Percentiles rank a stretch among this genome's conserved stretches.
These are phyloP conservation scores for Piromyces finnis DNA, from an alignment of 192 early-diverging fungal species.

Conservation along the genomic window DNA sequence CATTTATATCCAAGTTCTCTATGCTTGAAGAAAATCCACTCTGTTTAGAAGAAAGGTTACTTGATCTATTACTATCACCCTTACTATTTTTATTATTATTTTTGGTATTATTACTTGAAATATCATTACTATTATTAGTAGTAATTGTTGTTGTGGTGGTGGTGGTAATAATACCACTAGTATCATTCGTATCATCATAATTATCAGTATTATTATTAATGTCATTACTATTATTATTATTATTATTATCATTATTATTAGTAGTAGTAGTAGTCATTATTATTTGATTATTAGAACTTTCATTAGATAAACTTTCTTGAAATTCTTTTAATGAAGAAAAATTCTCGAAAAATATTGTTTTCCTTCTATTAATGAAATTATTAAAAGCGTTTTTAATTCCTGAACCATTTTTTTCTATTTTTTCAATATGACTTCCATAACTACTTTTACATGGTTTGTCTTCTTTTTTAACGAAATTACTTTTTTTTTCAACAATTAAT, in stretches of 20 bases:
- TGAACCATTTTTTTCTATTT: neutral
- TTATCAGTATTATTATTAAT: no score
- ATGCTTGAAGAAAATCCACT: neutral
- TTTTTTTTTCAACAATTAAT: neutral
- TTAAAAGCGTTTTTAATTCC: neutral
- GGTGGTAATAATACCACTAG: no score
- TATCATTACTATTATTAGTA: no score
- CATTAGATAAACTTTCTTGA: neutral
- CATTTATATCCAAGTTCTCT: neutral
- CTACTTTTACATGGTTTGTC: neutral
- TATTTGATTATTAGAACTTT: no score
- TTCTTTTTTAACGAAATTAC: neutral
- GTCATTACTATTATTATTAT: no score
- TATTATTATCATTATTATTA: no score
- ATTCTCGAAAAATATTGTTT: neutral
- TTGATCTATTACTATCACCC: no score
- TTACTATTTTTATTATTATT: neutral
- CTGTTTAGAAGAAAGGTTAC: neutral
- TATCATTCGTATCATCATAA: no score
- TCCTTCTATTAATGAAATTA: neutral
- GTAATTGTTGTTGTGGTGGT: no score
- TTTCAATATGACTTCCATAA: neutral
- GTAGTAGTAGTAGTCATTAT: no score
- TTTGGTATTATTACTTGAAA: neutral
- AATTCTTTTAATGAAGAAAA: neutral